Base-by-base conservation (phyloP, 208 protist genomes). In the Acanthamoeba triangularis region DNA sequence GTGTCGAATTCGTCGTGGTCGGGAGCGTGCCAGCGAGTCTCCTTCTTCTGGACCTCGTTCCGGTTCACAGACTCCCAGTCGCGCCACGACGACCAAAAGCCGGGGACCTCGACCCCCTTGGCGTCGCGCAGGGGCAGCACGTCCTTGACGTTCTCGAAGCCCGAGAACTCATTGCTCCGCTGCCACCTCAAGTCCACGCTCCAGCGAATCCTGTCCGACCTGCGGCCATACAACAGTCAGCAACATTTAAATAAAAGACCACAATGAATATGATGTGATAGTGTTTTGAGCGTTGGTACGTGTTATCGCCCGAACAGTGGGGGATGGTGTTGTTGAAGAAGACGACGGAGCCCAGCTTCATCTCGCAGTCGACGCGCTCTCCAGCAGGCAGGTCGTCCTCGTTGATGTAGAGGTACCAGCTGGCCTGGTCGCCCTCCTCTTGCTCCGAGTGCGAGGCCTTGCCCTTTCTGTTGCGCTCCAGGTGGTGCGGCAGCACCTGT, bases 321-420 rank as follows among this genome's bases (percentile, higher is more conserved):
- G 76, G 76, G 76, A 85, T 85, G 37, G 35, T 25, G 76, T 85
- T 85, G 76, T 85, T 44, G 76, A 85, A 85, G 76, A 85, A 35
- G 23, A 85, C 47, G 0, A 85, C 23, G 76, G 76, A 85, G 76
- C 76, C 76, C 28, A 85, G 41, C 41, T 44, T 44, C 37, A 85
- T 54, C 76, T 85, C 76, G 76, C 76, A 85, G 76, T 44, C 76
- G 2, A 85, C 76, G 28, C 35, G 41, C 76, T 85, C 76, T 2
- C 76, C 76, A 1, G 54, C 76, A 2, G 76, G 76, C 10, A 85
- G 76, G 30, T 85, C 76, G 28, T 41, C 76, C 41, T 85, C 76
- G 28, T 85, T 49, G 76, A 85, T 49, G 47, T 85, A 85, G 41
- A 85, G 76, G 76, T 85, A 85, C 76, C 76, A 85, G 47, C 41